Percentiles rank a stretch among this genome's conserved stretches.
Conservation (phyloP, 495 filamentous ascomycete genomes). For the Physcia stellaris region DNA sequence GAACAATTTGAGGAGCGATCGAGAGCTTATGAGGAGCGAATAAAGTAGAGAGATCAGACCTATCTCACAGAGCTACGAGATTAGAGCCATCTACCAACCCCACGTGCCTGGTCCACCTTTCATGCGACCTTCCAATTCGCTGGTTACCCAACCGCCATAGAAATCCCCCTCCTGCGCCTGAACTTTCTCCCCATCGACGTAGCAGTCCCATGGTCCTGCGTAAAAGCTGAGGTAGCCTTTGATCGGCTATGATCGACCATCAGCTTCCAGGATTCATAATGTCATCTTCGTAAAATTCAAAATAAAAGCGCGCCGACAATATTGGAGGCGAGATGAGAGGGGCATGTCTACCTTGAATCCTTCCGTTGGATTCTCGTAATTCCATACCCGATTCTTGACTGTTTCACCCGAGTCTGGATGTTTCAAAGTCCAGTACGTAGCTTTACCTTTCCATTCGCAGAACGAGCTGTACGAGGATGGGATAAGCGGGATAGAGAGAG, state of each 20-base stretch:
- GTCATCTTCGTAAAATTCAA: too few species aligned
- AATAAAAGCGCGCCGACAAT: too few species aligned
- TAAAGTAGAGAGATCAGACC: too few species aligned
- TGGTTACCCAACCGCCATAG: conserved; percentile 45
- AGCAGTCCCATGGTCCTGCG: conserved; percentile 44
- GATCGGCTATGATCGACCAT: too few species aligned
- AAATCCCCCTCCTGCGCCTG: conserved; percentile 43
- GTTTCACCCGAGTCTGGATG: conserved; percentile 22
- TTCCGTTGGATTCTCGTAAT: conserved; percentile 34
- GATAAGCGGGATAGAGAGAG: conserved; percentile 27
- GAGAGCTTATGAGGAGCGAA: too few species aligned
- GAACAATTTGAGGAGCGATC: too few species aligned
- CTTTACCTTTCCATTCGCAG: conserved; percentile 44
- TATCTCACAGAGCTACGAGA: too few species aligned
- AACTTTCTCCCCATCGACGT: conserved; percentile 44
- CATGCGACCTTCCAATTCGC: conserved; percentile 38
- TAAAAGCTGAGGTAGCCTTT: conserved; percentile 40
- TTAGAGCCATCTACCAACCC: too few species aligned
- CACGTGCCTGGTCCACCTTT: conserved; percentile 36
- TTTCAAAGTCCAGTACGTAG: conserved; percentile 31
- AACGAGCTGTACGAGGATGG: conserved; percentile 30
- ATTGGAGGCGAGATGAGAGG: too few species aligned
- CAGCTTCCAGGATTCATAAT: too few species aligned
- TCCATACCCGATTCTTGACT: conserved; percentile 38
- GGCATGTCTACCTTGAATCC: too few species aligned